Percentiles rank a stretch among this genome's conserved stretches.
phyloP scores from a whole-genome alignment of 345 rosid species.

The Salix brachista region DNA sequence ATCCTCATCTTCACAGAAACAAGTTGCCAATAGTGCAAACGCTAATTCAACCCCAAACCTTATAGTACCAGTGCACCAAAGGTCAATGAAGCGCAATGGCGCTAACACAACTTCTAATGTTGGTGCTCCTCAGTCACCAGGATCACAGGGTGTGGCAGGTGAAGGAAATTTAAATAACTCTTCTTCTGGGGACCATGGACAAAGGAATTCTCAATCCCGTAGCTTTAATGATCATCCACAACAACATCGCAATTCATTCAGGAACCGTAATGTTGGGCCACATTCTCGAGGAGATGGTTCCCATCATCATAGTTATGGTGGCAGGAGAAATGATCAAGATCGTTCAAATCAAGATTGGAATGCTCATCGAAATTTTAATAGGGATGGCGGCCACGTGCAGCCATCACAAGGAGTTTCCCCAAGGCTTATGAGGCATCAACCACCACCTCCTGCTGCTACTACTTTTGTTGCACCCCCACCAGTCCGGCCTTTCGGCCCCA shows the following conservation, averaged over 20 bases:
- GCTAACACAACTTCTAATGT: slow-evolving; percentile 34
- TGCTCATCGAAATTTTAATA: slow-evolving; percentile 50
- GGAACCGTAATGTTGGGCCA: slow-evolving; percentile 51
- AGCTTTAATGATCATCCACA: slow-evolving; percentile 46
- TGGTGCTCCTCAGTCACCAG: slow-evolving; percentile 36
- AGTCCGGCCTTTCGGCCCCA: slow-evolving; percentile 47
- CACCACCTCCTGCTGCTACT: slow-evolving; percentile 45
- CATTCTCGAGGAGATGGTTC: slow-evolving; percentile 57
- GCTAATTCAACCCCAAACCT: slow-evolving; percentile 35
- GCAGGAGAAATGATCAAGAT: slow-evolving; percentile 66
- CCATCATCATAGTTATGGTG: slow-evolving; percentile 64
- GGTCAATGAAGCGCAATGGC: slow-evolving; percentile 39
- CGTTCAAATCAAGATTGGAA: slow-evolving; percentile 43
- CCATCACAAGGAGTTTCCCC: slow-evolving; percentile 46
- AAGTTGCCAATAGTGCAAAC: slow-evolving; percentile 27
- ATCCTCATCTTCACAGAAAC: slow-evolving; percentile 32
- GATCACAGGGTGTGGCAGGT: slow-evolving; percentile 27
- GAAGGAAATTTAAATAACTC: slow-evolving; percentile 35
- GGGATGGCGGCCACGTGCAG: slow-evolving; percentile 62
- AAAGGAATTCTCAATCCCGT: slow-evolving; percentile 53
- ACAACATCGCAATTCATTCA: slow-evolving; percentile 58
- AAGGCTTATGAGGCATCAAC: slow-evolving; percentile 56
- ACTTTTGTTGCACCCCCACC: slow-evolving; percentile 49
- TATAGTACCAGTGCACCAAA: slow-evolving; percentile 31
- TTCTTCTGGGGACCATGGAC: slow-evolving; percentile 54